These are phyloP conservation scores for Leishmania major DNA, from an alignment of 208 protist genomes.

Conservation along the genomic window DNA sequence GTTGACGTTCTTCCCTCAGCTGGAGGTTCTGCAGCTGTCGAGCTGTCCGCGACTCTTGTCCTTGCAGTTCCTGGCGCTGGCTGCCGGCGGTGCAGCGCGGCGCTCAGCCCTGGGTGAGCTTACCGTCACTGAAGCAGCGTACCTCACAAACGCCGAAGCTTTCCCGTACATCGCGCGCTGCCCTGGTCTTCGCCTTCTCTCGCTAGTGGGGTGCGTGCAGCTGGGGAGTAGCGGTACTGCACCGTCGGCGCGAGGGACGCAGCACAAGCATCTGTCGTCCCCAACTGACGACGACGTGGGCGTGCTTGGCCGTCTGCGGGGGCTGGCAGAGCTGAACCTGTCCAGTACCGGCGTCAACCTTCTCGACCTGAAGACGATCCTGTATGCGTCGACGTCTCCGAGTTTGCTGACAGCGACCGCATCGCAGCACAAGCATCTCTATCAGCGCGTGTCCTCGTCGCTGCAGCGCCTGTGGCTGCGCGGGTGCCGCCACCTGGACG, in stretches of 20 bases:
- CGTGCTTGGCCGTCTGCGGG: constrained; percentile 31
- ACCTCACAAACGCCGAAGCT: constrained; percentile 22
- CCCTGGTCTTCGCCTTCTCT: constrained; percentile 26
- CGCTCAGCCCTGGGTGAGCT: constrained; percentile 31
- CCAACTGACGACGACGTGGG: constrained; percentile 1
- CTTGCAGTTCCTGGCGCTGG: constrained; percentile 36
- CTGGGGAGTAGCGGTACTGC: constrained; percentile 9
- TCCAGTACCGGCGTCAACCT: constrained; percentile 34
- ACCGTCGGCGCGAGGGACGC: not conserved
- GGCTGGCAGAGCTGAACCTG: constrained; percentile 49
- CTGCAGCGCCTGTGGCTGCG: constrained; percentile 48
- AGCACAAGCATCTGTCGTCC: not conserved
- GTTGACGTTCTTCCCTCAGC: constrained; percentile 33
- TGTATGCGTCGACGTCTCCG: not conserved
- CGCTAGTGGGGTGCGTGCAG: constrained; percentile 32
- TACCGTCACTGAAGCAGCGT: constrained; percentile 33
- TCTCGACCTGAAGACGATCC: not conserved
- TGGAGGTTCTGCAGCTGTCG: constrained; percentile 41
- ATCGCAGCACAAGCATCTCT: not conserved
- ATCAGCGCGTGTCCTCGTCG: not conserved
- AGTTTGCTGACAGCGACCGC: not conserved
- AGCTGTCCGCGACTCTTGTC: constrained; percentile 33
- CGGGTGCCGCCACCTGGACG: constrained; percentile 29
- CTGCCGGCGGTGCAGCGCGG: not conserved
- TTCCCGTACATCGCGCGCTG: constrained; percentile 34